Conservation (phyloP, 768 basidiomycete species). For the Phlegmacium glaucopus region DNA sequence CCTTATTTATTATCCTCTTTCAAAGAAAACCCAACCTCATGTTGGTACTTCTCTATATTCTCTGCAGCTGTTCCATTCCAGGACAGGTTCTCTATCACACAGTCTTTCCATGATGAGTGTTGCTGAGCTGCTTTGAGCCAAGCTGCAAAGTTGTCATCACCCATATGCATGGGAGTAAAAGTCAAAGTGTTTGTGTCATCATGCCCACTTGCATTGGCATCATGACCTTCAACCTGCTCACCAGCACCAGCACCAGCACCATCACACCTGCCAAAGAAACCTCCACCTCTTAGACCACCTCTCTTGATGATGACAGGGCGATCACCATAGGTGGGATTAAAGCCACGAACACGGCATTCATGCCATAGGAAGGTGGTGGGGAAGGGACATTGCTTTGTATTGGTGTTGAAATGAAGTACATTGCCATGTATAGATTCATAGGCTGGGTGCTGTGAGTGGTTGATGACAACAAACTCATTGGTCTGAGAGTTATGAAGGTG, state of each 20-base stretch:
- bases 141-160: too few species aligned
- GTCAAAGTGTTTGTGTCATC: too few species aligned
- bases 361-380: conserved; percentile 5
- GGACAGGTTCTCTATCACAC: too few species aligned
- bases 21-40: too few species aligned
- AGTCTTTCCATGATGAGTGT: too few species aligned
- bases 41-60: too few species aligned
- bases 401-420: conserved; percentile 1
- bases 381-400: conserved; percentile 1
- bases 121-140: too few species aligned
- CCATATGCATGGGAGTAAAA: too few species aligned
- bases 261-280: background rate
- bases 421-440: conserved; percentile 3
- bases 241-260: background rate
- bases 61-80: too few species aligned
- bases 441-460: background rate
- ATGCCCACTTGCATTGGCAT: too few species aligned
- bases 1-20: too few species aligned
- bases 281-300: background rate
- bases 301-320: conserved; percentile 3
- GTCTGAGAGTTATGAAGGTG: too few species aligned
- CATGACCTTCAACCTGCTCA: background rate
- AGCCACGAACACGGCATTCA: conserved; percentile 5
- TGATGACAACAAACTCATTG: conserved; percentile 2
- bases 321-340: background rate